Evolutionary conservation across 345 rosid species (phyloP).

Genomic region (Nephelium lappaceum): DNA sequence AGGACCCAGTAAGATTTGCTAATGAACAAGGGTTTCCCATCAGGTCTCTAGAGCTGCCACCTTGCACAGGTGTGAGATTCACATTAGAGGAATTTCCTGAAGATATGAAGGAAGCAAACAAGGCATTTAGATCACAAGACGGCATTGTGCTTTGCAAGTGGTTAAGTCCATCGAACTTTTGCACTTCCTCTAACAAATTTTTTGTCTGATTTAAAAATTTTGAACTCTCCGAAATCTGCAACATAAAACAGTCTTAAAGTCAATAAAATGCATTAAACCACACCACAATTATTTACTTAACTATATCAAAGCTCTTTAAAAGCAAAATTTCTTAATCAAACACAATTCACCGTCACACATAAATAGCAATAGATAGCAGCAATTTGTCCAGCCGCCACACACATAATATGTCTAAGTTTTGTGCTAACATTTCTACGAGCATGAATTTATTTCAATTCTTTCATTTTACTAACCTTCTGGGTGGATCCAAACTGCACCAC

Average conservation of each 20-base stretch:
- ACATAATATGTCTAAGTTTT: background rate
- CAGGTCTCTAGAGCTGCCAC: conserved; percentile 46
- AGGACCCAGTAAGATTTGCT: conserved; percentile 26
- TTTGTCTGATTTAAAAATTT: conserved; percentile 61
- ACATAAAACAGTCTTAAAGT: conserved; percentile 14
- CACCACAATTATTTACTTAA: background rate
- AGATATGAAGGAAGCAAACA: conserved; percentile 59
- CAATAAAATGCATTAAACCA: conserved; percentile 10
- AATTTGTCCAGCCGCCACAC: background rate
- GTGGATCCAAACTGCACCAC: conserved; percentile 85
- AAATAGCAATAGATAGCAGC: background rate
- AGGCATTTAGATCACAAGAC: conserved; percentile 49
- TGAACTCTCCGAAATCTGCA: conserved; percentile 64
- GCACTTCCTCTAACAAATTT: conserved; percentile 43
- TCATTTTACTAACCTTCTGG: conserved; percentile 57
- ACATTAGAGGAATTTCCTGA: conserved; percentile 32
- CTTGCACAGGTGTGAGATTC: conserved; percentile 40
- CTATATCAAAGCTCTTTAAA: background rate
- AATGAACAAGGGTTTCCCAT: conserved; percentile 38
- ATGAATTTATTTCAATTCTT: conserved; percentile 5
- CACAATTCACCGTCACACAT: background rate
- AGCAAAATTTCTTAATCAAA: background rate
- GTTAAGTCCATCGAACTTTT: conserved; percentile 25
- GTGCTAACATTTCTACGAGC: background rate
- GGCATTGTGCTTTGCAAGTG: conserved; percentile 26